Conservation (phyloP, 139 green algal genomes). For the Cymbomonas tetramitiformis region DNA sequence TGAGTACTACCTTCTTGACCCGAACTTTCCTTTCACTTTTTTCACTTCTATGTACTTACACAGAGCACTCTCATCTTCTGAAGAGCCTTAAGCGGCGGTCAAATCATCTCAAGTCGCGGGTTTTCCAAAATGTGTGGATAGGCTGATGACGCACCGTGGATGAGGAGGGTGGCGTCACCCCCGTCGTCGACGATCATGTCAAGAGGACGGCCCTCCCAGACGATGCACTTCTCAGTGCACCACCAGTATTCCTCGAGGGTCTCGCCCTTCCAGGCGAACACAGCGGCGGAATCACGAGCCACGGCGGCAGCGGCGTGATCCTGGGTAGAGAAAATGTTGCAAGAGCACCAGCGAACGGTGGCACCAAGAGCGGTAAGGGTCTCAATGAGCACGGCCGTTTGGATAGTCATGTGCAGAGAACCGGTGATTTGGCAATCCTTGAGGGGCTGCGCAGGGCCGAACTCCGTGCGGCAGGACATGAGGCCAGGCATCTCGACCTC, state of each 20-base stretch:
- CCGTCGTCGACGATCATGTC: slow-evolving; percentile 97
- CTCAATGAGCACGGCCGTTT: slow-evolving; percentile 98
- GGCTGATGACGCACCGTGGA: slow-evolving; percentile 73
- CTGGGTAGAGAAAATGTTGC: slow-evolving; percentile 99
- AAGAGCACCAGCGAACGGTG: slow-evolving; percentile 94
- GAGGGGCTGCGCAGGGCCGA: slow-evolving; percentile 77
- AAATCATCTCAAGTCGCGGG: too few species aligned
- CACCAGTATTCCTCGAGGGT: slow-evolving; percentile 99
- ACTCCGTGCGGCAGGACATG: slow-evolving; percentile 85
- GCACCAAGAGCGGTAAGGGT: slow-evolving; percentile 85
- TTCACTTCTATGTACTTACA: too few species aligned
- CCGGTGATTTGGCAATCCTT: slow-evolving; percentile 83
- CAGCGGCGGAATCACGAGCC: slow-evolving; percentile 78
- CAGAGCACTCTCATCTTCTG: too few species aligned
- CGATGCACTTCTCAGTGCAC: slow-evolving; percentile 89
- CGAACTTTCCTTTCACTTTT: too few species aligned
- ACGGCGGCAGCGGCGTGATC: slow-evolving; percentile 95
- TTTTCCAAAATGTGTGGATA: too few species aligned
- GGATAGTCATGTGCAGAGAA: slow-evolving; percentile 98
- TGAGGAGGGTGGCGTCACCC: slow-evolving; percentile 94
- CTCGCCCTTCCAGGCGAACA: slow-evolving; percentile 99
- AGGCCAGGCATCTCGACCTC: slow-evolving; percentile 97
- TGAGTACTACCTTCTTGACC: too few species aligned
- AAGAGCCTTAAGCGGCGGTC: too few species aligned
- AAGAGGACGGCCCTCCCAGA: slow-evolving; percentile 64